phyloP scores from a whole-genome alignment of 2,329 filamentous ascomycete genomes.

The Paraphaeosphaeria sporulosa region DNA sequence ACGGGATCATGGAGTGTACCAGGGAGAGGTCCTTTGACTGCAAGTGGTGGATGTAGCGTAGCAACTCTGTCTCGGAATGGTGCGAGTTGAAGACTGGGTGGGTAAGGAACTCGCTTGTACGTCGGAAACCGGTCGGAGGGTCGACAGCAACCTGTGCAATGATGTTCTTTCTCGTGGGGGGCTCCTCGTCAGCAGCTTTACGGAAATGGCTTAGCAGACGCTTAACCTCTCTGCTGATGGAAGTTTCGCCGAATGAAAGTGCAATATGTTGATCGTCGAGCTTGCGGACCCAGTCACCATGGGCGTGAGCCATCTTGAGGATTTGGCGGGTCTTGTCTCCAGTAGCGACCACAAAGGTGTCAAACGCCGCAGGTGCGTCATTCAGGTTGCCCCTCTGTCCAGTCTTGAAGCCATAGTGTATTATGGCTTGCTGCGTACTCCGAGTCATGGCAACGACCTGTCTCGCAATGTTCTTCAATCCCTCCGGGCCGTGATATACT shows the following conservation, averaged over 20 bases:
- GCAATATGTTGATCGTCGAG: conserved; percentile 68
- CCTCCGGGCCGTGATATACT: conserved; percentile 87
- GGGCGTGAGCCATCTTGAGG: conserved; percentile 59
- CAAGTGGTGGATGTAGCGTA: conserved; percentile 91
- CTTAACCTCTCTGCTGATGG: conserved; percentile 63
- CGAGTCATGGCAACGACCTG: conserved; percentile 75
- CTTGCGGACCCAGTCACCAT: conserved; percentile 68
- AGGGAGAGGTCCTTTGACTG: conserved; percentile 94
- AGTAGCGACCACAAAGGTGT: conserved; percentile 75
- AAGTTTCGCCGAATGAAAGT: conserved; percentile 82
- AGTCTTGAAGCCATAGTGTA: conserved; percentile 69
- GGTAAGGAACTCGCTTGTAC: conserved; percentile 79
- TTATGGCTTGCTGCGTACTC: conserved; percentile 70
- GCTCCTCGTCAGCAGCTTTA: conserved; percentile 46
- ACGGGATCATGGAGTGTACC: conserved; percentile 95
- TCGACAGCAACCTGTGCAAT: conserved; percentile 27
- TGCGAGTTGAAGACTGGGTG: conserved; percentile 95
- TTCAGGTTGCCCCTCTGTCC: conserved; percentile 64
- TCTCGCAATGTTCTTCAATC: conserved; percentile 83
- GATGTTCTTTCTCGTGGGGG: conserved; percentile 19
- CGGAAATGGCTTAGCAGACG: conserved; percentile 66
- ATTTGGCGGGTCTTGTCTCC: conserved; percentile 60
- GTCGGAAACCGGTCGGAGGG: conserved; percentile 65
- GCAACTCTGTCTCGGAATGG: conserved; percentile 92
- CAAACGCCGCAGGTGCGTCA: conserved; percentile 71